These are phyloP conservation scores for Pulveroboletus ravenelii DNA, from an alignment of 768 basidiomycete species.

Conservation along the genomic window DNA sequence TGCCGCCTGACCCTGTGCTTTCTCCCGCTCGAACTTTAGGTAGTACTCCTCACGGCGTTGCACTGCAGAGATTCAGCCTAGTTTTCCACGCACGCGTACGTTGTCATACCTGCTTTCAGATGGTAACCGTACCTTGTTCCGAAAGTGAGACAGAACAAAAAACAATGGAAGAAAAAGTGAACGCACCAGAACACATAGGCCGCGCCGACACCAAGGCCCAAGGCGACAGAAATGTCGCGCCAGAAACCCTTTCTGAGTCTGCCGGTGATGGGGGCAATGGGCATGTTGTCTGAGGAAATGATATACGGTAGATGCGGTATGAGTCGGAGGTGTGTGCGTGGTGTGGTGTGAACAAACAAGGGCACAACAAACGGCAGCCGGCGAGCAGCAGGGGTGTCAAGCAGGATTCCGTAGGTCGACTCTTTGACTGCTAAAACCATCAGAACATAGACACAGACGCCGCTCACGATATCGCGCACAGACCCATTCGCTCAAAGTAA, in stretches of 20 bases:
- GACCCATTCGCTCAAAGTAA: neutral
- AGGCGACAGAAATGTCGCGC: slow-evolving; percentile 69
- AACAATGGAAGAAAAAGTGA: neutral
- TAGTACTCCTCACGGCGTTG: slow-evolving; percentile 83
- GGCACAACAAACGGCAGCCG: slow-evolving; percentile 27
- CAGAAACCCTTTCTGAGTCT: slow-evolving; percentile 91
- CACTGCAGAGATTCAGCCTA: slow-evolving; percentile 44
- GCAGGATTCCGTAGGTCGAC: slow-evolving; percentile 15
- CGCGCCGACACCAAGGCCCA: slow-evolving; percentile 71
- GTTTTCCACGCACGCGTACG: neutral
- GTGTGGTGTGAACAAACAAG: slow-evolving; percentile 27
- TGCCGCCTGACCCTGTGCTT: slow-evolving; percentile 19
- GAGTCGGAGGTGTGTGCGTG: slow-evolving; percentile 18
- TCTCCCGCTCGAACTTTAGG: slow-evolving; percentile 71
- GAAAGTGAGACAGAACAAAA: slow-evolving; percentile 24
- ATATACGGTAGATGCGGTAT: slow-evolving; percentile 23
- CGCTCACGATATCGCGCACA: slow-evolving; percentile 8
- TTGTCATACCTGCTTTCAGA: slow-evolving; percentile 61
- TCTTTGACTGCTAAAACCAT: slow-evolving; percentile 12
- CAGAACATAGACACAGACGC: slow-evolving; percentile 8
- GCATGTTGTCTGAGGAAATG: slow-evolving; percentile 42
- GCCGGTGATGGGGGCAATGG: slow-evolving; percentile 89
- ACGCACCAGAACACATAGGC: slow-evolving; percentile 85
- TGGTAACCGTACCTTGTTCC: slow-evolving; percentile 73
- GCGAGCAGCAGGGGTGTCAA: slow-evolving; percentile 16